A percentile compares a stretch with the other conserved stretches of the same genome.
phyloP scores from a whole-genome alignment of 805 yeast genomes.

The Cyberlindnera xylosilytica region DNA sequence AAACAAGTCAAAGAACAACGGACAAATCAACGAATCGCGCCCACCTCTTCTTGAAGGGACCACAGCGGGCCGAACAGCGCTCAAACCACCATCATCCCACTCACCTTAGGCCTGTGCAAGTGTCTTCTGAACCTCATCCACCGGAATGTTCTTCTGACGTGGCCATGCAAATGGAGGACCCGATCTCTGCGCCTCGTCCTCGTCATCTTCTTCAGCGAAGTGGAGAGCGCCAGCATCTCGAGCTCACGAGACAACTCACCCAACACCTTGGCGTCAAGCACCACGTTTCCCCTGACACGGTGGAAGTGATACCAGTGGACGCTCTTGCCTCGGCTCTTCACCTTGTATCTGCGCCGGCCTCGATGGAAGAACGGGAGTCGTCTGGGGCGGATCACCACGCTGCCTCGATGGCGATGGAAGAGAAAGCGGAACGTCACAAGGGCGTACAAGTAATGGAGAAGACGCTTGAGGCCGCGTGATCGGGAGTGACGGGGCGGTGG shows the following conservation, averaged over 20 bases:
- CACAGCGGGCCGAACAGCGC: no score
- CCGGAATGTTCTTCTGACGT: not conserved
- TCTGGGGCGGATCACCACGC: constrained; percentile 18
- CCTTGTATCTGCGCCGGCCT: constrained; percentile 22
- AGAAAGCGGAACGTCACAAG: constrained; percentile 20
- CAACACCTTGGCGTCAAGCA: constrained; percentile 17
- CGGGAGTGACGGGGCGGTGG: constrained; percentile 28
- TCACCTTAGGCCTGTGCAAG: not conserved
- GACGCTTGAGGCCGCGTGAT: constrained; percentile 14
- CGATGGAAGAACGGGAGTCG: constrained; percentile 24
- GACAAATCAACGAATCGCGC: no score
- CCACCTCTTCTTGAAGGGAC: no score
- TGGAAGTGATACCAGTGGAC: constrained; percentile 6
- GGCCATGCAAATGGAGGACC: not conserved
- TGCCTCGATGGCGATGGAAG: constrained; percentile 4
- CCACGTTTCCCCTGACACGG: constrained; percentile 1
- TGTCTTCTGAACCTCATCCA: not conserved
- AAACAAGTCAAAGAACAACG: not conserved
- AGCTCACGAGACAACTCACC: constrained; percentile 14
- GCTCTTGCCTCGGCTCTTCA: constrained; percentile 11
- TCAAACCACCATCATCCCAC: no score
- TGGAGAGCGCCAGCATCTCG: constrained; percentile 2
- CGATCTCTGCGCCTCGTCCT: not conserved
- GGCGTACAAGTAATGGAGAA: constrained; percentile 16
- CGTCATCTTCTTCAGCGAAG: not conserved